Evolutionary conservation across 140 eudicot species (phyloP).

Genomic region (Stevia rebaudiana): DNA sequence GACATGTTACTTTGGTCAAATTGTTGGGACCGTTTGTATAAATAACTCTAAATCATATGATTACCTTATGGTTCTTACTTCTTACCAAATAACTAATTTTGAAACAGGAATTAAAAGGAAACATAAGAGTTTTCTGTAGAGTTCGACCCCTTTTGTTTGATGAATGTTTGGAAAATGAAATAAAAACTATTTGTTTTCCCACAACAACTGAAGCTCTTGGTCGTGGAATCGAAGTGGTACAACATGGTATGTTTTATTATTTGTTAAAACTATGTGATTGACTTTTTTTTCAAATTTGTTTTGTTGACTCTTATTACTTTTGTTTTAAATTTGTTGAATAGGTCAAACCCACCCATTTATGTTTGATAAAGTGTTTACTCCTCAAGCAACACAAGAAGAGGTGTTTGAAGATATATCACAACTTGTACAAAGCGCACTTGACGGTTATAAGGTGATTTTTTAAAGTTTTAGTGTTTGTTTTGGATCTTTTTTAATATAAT

Average conservation of each 20-base stretch:
- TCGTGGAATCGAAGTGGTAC: constrained; percentile 75
- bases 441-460: constrained; percentile 82
- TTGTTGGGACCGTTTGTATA: too few relatives aligned
- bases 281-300: too few relatives aligned
- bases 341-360: constrained; percentile 89
- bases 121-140: constrained; percentile 92
- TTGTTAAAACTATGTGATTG: too few relatives aligned
- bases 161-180: constrained; percentile 49
- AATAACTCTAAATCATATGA: too few relatives aligned
- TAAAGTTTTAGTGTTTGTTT: not conserved
- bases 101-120: constrained; percentile 84
- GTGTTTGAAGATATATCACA: constrained; percentile 92
- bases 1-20: too few relatives aligned
- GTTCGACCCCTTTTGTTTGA: constrained; percentile 77
- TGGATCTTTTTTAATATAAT: not conserved
- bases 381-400: constrained; percentile 79
- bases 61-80: not conserved
- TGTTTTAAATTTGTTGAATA: constrained; percentile 23
- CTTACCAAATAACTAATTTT: not conserved
- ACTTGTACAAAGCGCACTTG: constrained; percentile 98
- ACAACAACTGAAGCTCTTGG: constrained; percentile 65
- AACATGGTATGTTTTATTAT: constrained; percentile 61
- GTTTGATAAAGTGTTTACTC: constrained; percentile 86
- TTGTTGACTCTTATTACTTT: constrained; percentile 8
- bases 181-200: constrained; percentile 57